These are phyloP conservation scores for Rhynchospora tenuis DNA, from an alignment of 176 grass and related monocot species.

Conservation along the genomic window DNA sequence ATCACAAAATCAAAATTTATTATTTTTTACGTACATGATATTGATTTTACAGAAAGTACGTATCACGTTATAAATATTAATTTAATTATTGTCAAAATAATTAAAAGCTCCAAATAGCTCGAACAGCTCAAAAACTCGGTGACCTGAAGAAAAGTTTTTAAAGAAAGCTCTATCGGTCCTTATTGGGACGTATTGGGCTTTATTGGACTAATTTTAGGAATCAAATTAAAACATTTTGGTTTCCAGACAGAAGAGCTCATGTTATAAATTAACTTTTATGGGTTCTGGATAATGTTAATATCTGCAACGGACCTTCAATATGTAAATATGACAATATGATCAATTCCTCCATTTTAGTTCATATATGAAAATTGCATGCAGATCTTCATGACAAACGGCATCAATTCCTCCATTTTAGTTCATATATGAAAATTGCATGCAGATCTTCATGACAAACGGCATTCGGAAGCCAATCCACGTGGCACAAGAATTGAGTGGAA, in stretches of 20 bases:
- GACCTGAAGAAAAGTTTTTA: too few relatives aligned
- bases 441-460: conserved; percentile 12
- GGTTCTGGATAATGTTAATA: background rate
- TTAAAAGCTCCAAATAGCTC: too few relatives aligned
- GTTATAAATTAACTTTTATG: background rate
- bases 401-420: background rate
- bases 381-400: conserved; percentile 15
- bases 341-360: background rate
- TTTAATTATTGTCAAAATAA: too few relatives aligned
- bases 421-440: background rate
- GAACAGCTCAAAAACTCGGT: too few relatives aligned
- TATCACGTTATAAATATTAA: too few relatives aligned
- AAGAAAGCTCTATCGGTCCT: too few relatives aligned
- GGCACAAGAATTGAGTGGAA: conserved; percentile 9
- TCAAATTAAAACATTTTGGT: background rate
- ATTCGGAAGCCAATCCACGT: background rate
- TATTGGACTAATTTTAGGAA: background rate
- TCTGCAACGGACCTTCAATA: background rate
- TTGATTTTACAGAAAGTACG: too few relatives aligned
- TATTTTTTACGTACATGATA: too few relatives aligned
- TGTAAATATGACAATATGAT: background rate
- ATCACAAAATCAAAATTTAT: too few relatives aligned
- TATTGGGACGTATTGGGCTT: background rate
- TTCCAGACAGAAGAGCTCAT: background rate
- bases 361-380: background rate